Evolutionary conservation across 2,329 filamentous ascomycete species (phyloP).

Genomic region (Paradendryphiella salina): DNA sequence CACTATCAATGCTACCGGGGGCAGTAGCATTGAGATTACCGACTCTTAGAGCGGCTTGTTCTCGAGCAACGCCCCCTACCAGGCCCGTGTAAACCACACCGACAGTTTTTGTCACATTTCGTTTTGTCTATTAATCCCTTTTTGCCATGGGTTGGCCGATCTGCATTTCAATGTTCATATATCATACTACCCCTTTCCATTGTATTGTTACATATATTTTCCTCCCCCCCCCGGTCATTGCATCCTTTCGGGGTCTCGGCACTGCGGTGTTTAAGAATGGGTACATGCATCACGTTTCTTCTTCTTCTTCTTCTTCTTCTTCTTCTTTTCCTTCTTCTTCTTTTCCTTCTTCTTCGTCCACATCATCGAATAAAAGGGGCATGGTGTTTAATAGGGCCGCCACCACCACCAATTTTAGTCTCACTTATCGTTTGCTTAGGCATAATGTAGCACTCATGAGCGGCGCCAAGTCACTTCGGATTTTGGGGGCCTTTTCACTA

Average conservation of each 20-base stretch:
- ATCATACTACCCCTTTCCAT: slow-evolving; percentile 18
- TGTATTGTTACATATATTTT: slow-evolving; percentile 12
- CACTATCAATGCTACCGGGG: slow-evolving; percentile 12
- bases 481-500: background rate
- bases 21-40: slow-evolving; percentile 23
- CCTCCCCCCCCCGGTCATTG: background rate
- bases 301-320: background rate
- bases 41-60: slow-evolving; percentile 10
- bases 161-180: slow-evolving; percentile 35
- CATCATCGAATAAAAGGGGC: too few species aligned
- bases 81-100: slow-evolving; percentile 8
- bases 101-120: slow-evolving; percentile 1
- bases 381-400: too few species aligned
- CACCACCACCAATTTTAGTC: too few species aligned
- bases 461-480: too few species aligned
- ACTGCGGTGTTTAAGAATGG: background rate
- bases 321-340: background rate
- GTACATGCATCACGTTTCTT: slow-evolving; percentile 1
- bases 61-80: slow-evolving; percentile 4
- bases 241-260: background rate
- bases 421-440: too few species aligned
- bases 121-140: slow-evolving; percentile 9
- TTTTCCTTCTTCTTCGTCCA: background rate
- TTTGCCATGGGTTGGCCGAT: slow-evolving; percentile 14
- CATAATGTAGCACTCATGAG: too few species aligned